Evolutionary conservation across 2,329 filamentous ascomycete genomes (phyloP), one percentile per base, ranked within the genome.

Genomic region (Colletotrichum liriopes): DNA sequence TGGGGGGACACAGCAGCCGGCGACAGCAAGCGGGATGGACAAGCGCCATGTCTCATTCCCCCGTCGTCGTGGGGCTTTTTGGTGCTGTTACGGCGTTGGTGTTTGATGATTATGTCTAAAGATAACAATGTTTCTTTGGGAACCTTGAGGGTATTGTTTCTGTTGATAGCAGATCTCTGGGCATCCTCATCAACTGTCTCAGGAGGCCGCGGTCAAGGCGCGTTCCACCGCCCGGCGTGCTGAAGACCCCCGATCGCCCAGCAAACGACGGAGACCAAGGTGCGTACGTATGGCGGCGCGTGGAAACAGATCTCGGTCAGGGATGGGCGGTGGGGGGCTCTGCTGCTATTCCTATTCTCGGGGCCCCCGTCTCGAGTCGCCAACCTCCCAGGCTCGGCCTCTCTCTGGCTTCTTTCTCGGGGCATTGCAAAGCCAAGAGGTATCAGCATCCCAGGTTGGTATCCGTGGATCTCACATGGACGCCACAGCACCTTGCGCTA

Each of bases 341-440:
- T 72, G 58, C 35, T 72, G 56, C 67, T 54, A 54, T 35, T 54
- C 29, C 41, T 68, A 63, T 68, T 72, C 58, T 63, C 58, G 59
- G 59, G 64, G 29, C 43, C 41, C 29, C 32, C 8, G 47, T 26
- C 23, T 26, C 41, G 16, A 16, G 18, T 20, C n/a, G 35, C 35
- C 35, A 37, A 7, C 32, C 47, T 23, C 51, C 26, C 20, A 23
- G 39, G 45, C 32, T 63, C 45, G 47, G 60, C 23, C 32, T 51
- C 9, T 54, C 60, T 39, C 45, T 43, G 41, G 41, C 51, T 60
- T 55, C 32, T 63, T 54, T 67, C 58, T 45, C 43, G 59, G 65
- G 65, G 58, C 65, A 69, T 69, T 68, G 65, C 65, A 41, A 68
- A 59, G 58, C 69, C 69, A 72, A 72, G 58, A 68, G 47, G 69